Evolutionary conservation across 2,329 filamentous ascomycete species (phyloP).

Genomic region (Pseudocercospora vitis): DNA sequence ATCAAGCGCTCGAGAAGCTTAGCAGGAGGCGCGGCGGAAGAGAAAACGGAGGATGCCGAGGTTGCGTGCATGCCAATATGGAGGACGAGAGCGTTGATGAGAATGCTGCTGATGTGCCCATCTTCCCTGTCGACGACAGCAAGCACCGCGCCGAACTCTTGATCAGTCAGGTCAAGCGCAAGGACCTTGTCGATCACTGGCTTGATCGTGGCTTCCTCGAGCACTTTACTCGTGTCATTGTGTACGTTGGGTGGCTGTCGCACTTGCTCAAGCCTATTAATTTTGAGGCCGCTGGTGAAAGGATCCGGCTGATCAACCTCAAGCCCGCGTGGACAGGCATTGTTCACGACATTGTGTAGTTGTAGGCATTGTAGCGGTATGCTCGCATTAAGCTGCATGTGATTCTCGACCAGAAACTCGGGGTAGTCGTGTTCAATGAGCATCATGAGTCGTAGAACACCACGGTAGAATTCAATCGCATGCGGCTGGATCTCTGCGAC

Average conservation of each 20-base stretch:
- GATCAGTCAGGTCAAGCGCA: conserved; percentile 58
- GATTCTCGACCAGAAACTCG: conserved; percentile 86
- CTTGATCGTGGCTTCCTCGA: conserved; percentile 54
- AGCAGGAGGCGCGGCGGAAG: conserved; percentile 65
- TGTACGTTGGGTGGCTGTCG: conserved; percentile 65
- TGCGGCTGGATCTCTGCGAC: conserved; percentile 66
- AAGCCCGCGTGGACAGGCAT: conserved; percentile 70
- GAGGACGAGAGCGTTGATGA: conserved; percentile 80
- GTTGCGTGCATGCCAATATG: conserved; percentile 76
- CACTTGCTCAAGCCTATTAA: conserved; percentile 74
- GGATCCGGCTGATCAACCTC: conserved; percentile 69
- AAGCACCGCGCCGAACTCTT: conserved; percentile 73
- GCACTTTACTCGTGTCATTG: conserved; percentile 60
- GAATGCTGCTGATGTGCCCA: conserved; percentile 43
- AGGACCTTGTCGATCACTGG: conserved; percentile 52
- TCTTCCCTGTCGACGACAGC: conserved; percentile 65
- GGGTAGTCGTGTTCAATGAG: conserved; percentile 92
- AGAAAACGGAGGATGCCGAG: conserved; percentile 63
- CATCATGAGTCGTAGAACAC: conserved; percentile 76
- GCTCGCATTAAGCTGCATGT: conserved; percentile 75
- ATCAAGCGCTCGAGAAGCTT: conserved; percentile 73
- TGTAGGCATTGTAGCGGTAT: conserved; percentile 84
- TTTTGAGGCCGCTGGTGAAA: conserved; percentile 70
- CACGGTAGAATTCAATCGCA: conserved; percentile 81
- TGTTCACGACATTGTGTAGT: conserved; percentile 82